Conservation (phyloP, 2,329 filamentous ascomycete genomes). For the Fusarium subglutinans region DNA sequence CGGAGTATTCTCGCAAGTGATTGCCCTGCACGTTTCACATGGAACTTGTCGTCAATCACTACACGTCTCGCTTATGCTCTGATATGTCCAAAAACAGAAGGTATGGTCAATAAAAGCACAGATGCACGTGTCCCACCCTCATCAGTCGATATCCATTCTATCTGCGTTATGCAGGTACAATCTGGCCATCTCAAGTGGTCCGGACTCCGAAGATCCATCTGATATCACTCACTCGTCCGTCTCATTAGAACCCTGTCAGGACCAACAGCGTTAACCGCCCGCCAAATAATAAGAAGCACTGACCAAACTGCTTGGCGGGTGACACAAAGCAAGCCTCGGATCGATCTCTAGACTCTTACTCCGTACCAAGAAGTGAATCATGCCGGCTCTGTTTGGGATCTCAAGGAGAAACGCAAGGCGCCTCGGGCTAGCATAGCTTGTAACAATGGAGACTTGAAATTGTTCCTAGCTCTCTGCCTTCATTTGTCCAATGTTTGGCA, state of each 20-base stretch:
- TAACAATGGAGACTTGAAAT: conserved; percentile 2
- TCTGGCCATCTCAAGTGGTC: conserved; percentile 38
- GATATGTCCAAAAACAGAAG: conserved; percentile 16
- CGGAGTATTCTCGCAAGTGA: not conserved
- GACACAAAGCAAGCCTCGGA: conserved; percentile 16
- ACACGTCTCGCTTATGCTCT: conserved; percentile 6
- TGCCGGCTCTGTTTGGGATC: conserved; percentile 16
- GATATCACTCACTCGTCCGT: conserved; percentile 14
- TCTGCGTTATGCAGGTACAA: conserved; percentile 42
- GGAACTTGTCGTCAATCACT: not conserved
- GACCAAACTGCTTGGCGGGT: conserved; percentile 12
- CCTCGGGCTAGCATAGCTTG: conserved; percentile 11
- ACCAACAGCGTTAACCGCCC: conserved; percentile 26
- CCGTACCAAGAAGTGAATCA: not conserved
- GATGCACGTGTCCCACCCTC: conserved; percentile 30
- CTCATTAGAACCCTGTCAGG: conserved; percentile 3
- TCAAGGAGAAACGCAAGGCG: conserved; percentile 29
- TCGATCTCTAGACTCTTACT: not conserved
- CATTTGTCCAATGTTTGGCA: not conserved
- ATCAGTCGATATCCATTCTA: conserved; percentile 16
- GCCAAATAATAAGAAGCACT: conserved; percentile 2
- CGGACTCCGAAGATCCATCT: conserved; percentile 38
- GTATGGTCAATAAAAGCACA: not conserved
- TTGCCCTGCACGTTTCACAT: conserved; percentile 14
- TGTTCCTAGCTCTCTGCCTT: conserved; percentile 16